Evolutionary conservation across 345 rosid species (phyloP).

Genomic region (Psidium friedrichsthalianum): DNA sequence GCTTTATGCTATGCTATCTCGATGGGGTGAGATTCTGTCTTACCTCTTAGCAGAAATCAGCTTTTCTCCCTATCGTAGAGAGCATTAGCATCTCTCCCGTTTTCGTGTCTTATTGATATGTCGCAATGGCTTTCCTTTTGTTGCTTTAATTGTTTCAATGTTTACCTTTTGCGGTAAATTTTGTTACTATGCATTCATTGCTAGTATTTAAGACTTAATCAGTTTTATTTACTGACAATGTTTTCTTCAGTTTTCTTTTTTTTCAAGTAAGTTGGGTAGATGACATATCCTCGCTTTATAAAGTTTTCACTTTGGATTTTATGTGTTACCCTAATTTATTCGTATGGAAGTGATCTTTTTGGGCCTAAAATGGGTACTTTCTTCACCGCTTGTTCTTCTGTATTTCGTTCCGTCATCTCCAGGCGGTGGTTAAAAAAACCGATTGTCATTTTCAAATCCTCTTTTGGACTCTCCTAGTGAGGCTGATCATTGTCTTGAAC

Average conservation of each 20-base stretch:
- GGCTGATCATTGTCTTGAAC: background rate
- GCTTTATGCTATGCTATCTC: slow-evolving; percentile 55
- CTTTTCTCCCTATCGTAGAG: background rate
- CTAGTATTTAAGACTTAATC: background rate
- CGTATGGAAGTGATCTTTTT: background rate
- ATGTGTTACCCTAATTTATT: background rate
- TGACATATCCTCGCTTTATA: background rate
- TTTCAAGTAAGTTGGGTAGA: background rate
- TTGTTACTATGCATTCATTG: background rate
- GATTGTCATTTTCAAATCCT: background rate
- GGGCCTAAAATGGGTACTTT: background rate
- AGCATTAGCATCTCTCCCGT: background rate
- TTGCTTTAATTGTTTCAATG: background rate
- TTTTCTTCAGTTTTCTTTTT: background rate
- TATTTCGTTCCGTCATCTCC: background rate
- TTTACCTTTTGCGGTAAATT: background rate
- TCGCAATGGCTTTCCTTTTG: background rate
- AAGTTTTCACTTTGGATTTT: background rate
- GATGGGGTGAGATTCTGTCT: slow-evolving; percentile 31
- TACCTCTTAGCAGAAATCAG: background rate
- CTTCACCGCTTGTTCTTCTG: background rate
- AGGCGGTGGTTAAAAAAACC: background rate
- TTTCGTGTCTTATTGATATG: background rate
- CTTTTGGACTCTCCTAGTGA: background rate
- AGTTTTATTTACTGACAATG: background rate